Percentiles rank a stretch among this genome's conserved stretches.
Conservation (phyloP, 192 early-diverging fungal genomes). For the Coemansia sp. region DNA sequence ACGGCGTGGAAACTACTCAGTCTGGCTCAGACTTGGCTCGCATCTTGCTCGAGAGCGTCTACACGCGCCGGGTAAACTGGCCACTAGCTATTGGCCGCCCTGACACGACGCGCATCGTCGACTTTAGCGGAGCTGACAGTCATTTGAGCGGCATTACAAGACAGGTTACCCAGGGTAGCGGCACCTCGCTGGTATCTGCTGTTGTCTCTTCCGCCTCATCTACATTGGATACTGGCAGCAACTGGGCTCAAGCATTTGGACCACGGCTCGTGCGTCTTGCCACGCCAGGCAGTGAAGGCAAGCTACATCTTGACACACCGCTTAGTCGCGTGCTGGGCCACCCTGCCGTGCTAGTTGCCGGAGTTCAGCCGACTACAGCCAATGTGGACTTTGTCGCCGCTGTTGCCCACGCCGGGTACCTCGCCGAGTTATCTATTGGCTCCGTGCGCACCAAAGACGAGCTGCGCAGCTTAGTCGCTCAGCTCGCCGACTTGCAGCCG, state of each 20-base stretch:
- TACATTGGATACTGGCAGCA: constrained; percentile 20
- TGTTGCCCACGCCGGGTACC: constrained; percentile 85
- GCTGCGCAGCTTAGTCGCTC: constrained; percentile 69
- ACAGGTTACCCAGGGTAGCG: constrained; percentile 84
- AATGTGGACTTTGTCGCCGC: constrained; percentile 80
- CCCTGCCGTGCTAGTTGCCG: constrained; percentile 88
- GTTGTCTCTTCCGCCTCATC: neutral
- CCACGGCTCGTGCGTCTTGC: constrained; percentile 69
- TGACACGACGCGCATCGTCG: constrained; percentile 73
- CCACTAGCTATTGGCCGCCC: constrained; percentile 24
- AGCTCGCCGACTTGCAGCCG: constrained; percentile 71
- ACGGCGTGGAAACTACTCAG: constrained; percentile 22
- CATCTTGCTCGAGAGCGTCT: constrained; percentile 28
- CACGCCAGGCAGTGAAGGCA: constrained; percentile 5
- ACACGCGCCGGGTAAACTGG: constrained; percentile 35
- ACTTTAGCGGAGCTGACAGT: constrained; percentile 86
- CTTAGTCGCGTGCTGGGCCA: constrained; percentile 82
- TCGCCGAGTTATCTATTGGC: constrained; percentile 87
- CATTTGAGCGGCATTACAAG: constrained; percentile 80
- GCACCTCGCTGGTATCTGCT: constrained; percentile 57
- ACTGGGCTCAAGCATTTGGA: constrained; percentile 83
- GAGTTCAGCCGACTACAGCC: constrained; percentile 87
- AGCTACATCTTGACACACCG: constrained; percentile 79
- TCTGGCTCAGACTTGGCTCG: constrained; percentile 18
- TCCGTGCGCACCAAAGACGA: constrained; percentile 73